These are phyloP conservation scores for Acacia crassicarpa DNA, from an alignment of 306 rosid genomes.

Conservation along the genomic window DNA sequence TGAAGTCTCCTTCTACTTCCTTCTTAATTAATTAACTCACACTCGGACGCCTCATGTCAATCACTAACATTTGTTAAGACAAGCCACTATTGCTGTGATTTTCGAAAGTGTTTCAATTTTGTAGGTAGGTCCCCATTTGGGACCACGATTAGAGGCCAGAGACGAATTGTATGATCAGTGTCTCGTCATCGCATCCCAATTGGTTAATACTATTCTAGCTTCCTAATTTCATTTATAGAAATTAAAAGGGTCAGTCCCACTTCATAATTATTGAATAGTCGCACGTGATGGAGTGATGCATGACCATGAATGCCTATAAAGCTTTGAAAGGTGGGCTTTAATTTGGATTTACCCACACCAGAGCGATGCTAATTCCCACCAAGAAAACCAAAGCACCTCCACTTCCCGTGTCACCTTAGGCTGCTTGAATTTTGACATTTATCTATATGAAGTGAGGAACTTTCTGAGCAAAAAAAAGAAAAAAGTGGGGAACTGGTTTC, in stretches of 20 bases:
- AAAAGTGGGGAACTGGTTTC: no score
- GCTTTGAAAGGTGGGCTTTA: neutral
- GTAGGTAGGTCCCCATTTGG: neutral
- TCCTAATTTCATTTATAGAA: neutral
- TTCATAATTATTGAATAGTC: no score
- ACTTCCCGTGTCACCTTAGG: neutral
- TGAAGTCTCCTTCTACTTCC: neutral
- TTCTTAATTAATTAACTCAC: no score
- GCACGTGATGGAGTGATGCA: no score
- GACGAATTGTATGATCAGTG: neutral
- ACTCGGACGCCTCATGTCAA: no score
- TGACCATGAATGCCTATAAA: neutral
- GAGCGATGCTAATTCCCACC: neutral
- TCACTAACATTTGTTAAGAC: neutral
- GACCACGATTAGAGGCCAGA: neutral
- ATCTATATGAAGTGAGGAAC: neutral
- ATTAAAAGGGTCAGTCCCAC: neutral
- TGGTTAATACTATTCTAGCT: neutral
- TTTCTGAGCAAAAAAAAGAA: no score
- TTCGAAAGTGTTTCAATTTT: no score
- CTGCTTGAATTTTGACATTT: neutral
- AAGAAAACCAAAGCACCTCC: neutral
- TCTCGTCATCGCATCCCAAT: neutral
- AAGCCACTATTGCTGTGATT: neutral
- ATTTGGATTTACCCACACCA: neutral